phyloP scores from a whole-genome alignment of 768 basidiomycete species.

The Trametes coccinea region DNA sequence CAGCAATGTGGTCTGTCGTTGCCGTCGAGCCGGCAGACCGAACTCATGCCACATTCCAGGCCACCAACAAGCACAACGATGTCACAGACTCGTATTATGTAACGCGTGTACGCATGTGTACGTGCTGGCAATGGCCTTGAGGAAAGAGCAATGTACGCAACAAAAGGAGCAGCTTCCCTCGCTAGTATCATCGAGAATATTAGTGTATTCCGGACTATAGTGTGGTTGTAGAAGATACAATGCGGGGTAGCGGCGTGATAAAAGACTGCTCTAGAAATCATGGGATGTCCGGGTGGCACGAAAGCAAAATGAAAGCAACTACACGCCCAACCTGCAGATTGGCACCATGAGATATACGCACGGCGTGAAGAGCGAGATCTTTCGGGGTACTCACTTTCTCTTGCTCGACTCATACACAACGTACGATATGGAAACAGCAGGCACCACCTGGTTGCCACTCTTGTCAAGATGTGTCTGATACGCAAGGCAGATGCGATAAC shows the following conservation, averaged over 20 bases:
- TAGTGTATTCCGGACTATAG: conserved; percentile 16
- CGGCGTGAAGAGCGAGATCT: not conserved
- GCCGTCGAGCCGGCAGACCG: not conserved
- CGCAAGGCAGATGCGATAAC: conserved; percentile 20
- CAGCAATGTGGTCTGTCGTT: too few species aligned
- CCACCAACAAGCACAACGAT: not conserved
- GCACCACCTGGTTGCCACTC: conserved; percentile 66
- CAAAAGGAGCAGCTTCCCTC: not conserved
- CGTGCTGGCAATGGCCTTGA: not conserved
- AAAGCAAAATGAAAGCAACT: conserved; percentile 23
- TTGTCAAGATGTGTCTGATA: conserved; percentile 13
- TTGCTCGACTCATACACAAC: conserved; percentile 90
- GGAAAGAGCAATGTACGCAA: too few species aligned
- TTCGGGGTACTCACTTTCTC: conserved; percentile 54
- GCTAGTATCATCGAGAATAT: not conserved
- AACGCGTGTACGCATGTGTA: conserved; percentile 17
- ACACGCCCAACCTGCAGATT: conserved; percentile 52
- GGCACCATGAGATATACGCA: conserved; percentile 6
- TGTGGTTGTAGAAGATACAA: conserved; percentile 25
- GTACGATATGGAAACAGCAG: conserved; percentile 96
- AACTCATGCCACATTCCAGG: not conserved
- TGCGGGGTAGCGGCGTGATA: conserved; percentile 13
- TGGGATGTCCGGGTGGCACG: conserved; percentile 14
- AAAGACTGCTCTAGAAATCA: conserved; percentile 13
- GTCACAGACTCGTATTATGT: conserved; percentile 14